A percentile compares a stretch with the other conserved stretches of the same genome.
Evolutionary conservation across 2,329 filamentous ascomycete species (phyloP).

Genomic region (Penicillium sp.): DNA sequence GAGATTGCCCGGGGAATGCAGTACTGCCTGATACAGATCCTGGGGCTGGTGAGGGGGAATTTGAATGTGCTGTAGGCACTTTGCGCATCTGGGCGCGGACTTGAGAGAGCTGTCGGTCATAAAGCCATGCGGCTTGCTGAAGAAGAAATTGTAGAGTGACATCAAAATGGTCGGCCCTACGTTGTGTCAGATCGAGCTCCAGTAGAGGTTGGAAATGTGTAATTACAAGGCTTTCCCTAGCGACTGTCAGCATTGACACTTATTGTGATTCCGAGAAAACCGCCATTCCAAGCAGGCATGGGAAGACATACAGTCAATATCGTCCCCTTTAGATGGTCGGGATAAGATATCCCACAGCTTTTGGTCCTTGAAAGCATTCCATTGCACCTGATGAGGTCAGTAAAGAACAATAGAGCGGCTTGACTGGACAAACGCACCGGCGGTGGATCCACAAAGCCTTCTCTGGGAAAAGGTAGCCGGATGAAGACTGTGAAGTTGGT

Average conservation of each 20-base stretch:
- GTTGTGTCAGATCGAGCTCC: constrained; percentile 6
- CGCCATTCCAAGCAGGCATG: neutral
- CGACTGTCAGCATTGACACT: constrained; percentile 20
- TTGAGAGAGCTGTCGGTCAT: constrained; percentile 84
- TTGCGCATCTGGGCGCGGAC: constrained; percentile 87
- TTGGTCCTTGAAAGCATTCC: constrained; percentile 83
- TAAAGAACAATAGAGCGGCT: neutral
- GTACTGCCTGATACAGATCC: constrained; percentile 44
- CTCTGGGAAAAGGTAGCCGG: constrained; percentile 81
- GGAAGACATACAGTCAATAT: constrained; percentile 71
- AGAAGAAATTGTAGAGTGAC: constrained; percentile 86
- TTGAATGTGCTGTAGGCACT: constrained; percentile 41
- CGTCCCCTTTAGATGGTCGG: constrained; percentile 70
- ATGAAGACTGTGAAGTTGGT: constrained; percentile 70
- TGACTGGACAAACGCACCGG: constrained; percentile 55
- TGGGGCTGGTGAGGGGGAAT: constrained; percentile 42
- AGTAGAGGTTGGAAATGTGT: neutral
- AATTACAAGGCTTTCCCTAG: constrained; percentile 72
- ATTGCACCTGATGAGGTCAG: constrained; percentile 65
- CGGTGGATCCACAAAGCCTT: constrained; percentile 85
- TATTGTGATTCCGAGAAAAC: neutral
- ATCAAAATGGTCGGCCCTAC: constrained; percentile 70
- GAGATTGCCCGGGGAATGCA: constrained; percentile 36
- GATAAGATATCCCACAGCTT: constrained; percentile 88
- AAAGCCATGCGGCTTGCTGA: constrained; percentile 90